Base-by-base conservation (phyloP, 306 rosid species). In the Begonia masoniana region DNA sequence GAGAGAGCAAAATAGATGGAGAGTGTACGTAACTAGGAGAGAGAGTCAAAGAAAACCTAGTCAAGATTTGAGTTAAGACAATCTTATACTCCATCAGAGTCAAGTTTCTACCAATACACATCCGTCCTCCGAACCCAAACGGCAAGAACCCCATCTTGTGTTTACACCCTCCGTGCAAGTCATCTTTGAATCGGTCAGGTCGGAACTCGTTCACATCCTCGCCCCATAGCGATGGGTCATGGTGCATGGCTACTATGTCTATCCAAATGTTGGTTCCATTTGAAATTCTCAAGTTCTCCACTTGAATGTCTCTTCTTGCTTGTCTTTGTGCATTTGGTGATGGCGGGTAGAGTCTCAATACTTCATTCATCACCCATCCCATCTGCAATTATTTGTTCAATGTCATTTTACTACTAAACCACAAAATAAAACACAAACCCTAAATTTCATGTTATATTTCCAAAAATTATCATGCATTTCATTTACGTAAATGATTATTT, bases 311-410 rank as follows among this genome's bases (percentile, higher is more conserved):
- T 47, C 66, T 76, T 66, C 72, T 79, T 0, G 84, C 93, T 74
- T 88, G 95, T 65, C 97, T 84, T 50, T 84, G 88, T 50, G 78
- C 80, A 65, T 88, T 88, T 50, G 97, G 97, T 15, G 97, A 78
- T 6, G 97, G 61, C 23, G 97, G 93, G 58, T 88, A 88, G 4
- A 88, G 76, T 17, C 97, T 74, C 16, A 88, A 63, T 21, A 68
- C 86, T 67, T 88, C 95, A 58, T 78, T 88, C 86, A 80, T 71
- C 67, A 88, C 95, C 82, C 93, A 88, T 57, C 82, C 64, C 64
- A 60, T 60, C 64, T 60, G 41, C 64, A 60, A 14, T 21, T 26
- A 13, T 9, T 12, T 10, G 12, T 48, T 12, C 14, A 9, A 2
- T 43, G 2, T 9, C 2, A 43, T 43, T 43, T 43, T 43, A 12